phyloP scores from a whole-genome alignment of 768 basidiomycete species.

The Sistotremastrum niveocremeum region DNA sequence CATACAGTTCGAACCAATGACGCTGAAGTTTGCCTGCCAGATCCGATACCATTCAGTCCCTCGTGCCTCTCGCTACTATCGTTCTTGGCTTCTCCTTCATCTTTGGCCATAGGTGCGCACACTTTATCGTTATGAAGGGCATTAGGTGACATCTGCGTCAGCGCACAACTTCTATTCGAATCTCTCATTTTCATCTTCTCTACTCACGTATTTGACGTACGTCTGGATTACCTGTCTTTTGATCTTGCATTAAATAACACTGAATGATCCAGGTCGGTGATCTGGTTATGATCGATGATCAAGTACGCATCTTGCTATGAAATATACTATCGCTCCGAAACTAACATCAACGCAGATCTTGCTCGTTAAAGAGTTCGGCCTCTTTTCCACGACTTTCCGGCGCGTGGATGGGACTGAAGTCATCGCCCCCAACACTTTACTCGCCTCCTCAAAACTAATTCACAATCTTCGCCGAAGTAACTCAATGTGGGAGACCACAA shows the following conservation, averaged over 20 bases:
- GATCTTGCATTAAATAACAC: no score
- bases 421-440: constrained; percentile 61
- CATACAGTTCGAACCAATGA: no score
- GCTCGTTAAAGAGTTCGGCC: constrained; percentile 62
- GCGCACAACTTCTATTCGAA: constrained; percentile 62
- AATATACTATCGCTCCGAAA: neutral
- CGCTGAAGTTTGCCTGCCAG: no score
- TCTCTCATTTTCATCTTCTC: constrained; percentile 78
- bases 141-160: constrained; percentile 18
- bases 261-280: constrained; percentile 38
- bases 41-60: constrained; percentile 48
- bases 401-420: constrained; percentile 75
- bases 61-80: constrained; percentile 69
- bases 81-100: constrained; percentile 78
- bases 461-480: constrained; percentile 66
- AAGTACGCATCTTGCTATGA: constrained; percentile 20
- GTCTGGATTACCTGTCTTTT: no score
- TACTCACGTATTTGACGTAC: constrained; percentile 62
- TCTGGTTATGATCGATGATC: constrained; percentile 68
- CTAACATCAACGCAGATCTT: constrained; percentile 18
- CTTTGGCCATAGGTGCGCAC: constrained; percentile 39
- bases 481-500: constrained; percentile 71
- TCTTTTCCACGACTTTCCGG: constrained; percentile 67
- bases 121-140: no score
- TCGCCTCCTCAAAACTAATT: constrained; percentile 58